Conservation (phyloP, 129 eudicot genomes). For the Kitagawia praeruptora region DNA sequence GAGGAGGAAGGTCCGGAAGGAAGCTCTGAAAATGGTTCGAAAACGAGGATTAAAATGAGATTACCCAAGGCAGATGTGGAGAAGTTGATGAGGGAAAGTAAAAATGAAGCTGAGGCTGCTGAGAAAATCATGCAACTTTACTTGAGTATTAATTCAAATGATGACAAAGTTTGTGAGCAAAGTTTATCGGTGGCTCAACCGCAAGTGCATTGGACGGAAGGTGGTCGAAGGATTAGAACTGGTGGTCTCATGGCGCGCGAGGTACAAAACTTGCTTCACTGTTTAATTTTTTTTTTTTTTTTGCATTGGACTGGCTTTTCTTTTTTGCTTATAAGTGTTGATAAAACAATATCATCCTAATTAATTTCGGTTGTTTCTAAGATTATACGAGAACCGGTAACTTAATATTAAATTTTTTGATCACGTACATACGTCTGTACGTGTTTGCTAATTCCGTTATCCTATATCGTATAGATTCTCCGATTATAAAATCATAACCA, state of each 20-base stretch:
- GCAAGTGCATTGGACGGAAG: conserved; percentile 10
- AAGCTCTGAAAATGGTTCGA: conserved; percentile 15
- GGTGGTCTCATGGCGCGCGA: conserved; percentile 36
- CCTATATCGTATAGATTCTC: no score
- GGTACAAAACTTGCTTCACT: conserved; percentile 27
- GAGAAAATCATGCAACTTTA: conserved; percentile 56
- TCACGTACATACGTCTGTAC: no score
- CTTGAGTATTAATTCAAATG: conserved; percentile 25
- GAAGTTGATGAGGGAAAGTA: conserved; percentile 64
- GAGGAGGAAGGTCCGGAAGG: conserved; percentile 17
- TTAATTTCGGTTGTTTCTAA: no score
- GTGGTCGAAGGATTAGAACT: background rate
- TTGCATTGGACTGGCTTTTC: background rate
- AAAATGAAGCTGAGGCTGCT: conserved; percentile 53
- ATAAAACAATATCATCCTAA: no score
- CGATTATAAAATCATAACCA: background rate
- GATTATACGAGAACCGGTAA: no score
- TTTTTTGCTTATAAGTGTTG: background rate
- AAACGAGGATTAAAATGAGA: conserved; percentile 54
- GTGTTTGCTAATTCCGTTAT: no score
- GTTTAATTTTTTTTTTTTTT: background rate
- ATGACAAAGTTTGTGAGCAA: background rate
- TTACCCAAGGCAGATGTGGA: conserved; percentile 80
- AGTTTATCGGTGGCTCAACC: background rate
- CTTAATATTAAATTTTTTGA: no score